These are phyloP conservation scores for Gyrodon lividus DNA, from an alignment of 768 basidiomycete genomes.

Conservation along the genomic window DNA sequence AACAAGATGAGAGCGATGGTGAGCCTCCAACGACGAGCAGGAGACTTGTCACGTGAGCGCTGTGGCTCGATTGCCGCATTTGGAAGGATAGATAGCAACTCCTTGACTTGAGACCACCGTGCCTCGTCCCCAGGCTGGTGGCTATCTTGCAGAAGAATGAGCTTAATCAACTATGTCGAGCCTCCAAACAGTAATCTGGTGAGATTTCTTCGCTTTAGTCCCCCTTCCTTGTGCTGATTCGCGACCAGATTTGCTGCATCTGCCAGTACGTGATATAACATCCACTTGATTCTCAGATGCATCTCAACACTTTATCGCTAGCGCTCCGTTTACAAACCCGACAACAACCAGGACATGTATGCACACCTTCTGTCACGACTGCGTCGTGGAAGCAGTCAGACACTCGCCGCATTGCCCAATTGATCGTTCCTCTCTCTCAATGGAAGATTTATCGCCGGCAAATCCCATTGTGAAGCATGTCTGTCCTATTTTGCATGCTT, in stretches of 20 bases:
- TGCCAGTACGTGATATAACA: conserved; percentile 48
- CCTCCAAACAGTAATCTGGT: conserved; percentile 68
- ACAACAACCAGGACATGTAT: conserved; percentile 70
- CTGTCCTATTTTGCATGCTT: conserved; percentile 12
- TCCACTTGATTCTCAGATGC: conserved; percentile 8
- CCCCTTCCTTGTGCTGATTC: conserved; percentile 1
- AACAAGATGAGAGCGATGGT: no score
- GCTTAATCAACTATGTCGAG: conserved; percentile 52
- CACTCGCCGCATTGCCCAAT: conserved; percentile 79
- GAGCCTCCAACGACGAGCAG: no score
- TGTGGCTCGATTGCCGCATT: not conserved
- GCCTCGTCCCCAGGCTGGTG: not conserved
- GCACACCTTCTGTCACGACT: conserved; percentile 87
- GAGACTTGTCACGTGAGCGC: no score
- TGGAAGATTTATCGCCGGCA: conserved; percentile 63
- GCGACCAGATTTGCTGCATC: conserved; percentile 70
- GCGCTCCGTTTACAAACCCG: conserved; percentile 75
- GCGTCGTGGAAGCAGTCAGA: conserved; percentile 67
- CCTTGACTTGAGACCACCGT: not conserved
- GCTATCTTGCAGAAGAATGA: conserved; percentile 15
- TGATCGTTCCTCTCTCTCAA: conserved; percentile 66
- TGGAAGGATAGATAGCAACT: not conserved
- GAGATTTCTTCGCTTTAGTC: conserved; percentile 20
- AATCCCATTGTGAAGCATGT: conserved; percentile 70
- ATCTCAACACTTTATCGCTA: conserved; percentile 22